A percentile compares a stretch with the other conserved stretches of the same genome.
Evolutionary conservation across 352 stramenopile genomes (phyloP).

Genomic region (Globisporangium nodosum): DNA sequence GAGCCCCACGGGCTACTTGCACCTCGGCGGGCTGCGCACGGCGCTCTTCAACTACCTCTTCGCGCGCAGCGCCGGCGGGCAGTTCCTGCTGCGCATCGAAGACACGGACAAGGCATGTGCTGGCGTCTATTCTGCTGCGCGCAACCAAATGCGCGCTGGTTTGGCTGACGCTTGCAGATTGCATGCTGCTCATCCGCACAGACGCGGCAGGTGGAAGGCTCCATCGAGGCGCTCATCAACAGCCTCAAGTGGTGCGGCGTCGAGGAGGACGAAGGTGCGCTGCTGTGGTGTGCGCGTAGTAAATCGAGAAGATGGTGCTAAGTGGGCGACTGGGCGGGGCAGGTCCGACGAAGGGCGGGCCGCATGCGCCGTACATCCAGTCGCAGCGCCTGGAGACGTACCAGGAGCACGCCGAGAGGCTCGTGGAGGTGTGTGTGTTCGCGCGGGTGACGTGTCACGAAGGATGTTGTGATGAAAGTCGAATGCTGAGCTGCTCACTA

Average conservation of each 20-base stretch:
- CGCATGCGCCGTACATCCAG: slow-evolving; percentile 95
- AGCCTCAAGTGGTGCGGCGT: slow-evolving; percentile 94
- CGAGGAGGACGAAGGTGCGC: slow-evolving; percentile 93
- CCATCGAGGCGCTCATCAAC: slow-evolving; percentile 76
- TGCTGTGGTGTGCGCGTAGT: neutral
- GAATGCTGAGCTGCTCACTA: neutral
- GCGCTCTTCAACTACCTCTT: slow-evolving; percentile 93
- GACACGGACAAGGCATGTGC: slow-evolving; percentile 84
- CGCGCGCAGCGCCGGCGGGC: slow-evolving; percentile 70
- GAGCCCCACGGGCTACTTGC: slow-evolving; percentile 87
- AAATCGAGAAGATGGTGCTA: too few relatives aligned
- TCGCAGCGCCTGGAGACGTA: slow-evolving; percentile 95
- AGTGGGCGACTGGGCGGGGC: neutral
- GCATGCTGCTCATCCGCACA: slow-evolving; percentile 16
- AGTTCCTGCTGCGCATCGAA: slow-evolving; percentile 91
- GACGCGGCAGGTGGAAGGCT: slow-evolving; percentile 84
- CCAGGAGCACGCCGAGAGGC: slow-evolving; percentile 80
- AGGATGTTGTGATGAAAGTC: neutral
- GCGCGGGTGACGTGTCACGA: neutral
- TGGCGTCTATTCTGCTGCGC: neutral
- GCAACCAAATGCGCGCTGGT: too few relatives aligned
- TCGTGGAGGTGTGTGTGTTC: slow-evolving; percentile 65
- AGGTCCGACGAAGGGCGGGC: slow-evolving; percentile 86
- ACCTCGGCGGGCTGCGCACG: slow-evolving; percentile 88
- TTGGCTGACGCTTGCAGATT: neutral